Evolutionary conservation across 371 early-diverging fungal species (phyloP).

Genomic region (Choanephora cucurbitarum): DNA sequence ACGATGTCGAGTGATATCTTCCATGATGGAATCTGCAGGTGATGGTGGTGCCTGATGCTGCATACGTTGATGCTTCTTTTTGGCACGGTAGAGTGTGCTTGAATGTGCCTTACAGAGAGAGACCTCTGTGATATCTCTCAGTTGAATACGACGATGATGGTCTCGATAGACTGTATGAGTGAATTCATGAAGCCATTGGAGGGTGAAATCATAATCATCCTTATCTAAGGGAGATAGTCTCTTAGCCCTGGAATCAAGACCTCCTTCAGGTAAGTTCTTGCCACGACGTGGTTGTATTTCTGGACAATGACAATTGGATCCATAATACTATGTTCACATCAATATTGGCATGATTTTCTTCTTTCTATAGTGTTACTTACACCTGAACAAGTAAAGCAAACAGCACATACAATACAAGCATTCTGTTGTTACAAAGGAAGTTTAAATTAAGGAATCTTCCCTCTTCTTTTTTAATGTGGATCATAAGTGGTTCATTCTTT

Average conservation of each 20-base stretch:
- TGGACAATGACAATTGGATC: slow-evolving; percentile 27
- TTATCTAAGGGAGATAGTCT: slow-evolving; percentile 23
- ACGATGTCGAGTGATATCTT: neutral
- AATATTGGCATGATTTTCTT: neutral
- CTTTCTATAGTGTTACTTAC: slow-evolving; percentile 9
- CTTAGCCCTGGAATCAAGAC: slow-evolving; percentile 39
- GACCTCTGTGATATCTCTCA: slow-evolving; percentile 27
- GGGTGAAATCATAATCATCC: slow-evolving; percentile 37
- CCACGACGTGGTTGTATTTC: slow-evolving; percentile 39
- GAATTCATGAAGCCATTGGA: slow-evolving; percentile 33
- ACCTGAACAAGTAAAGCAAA: slow-evolving; percentile 32
- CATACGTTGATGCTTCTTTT: slow-evolving; percentile 30
- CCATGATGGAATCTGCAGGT: slow-evolving; percentile 19
- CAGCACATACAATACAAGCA: slow-evolving; percentile 28
- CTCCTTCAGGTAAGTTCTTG: slow-evolving; percentile 34
- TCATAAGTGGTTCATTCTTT: neutral
- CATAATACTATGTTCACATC: slow-evolving; percentile 27
- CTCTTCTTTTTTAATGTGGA: slow-evolving; percentile 1
- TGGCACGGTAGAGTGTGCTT: slow-evolving; percentile 40
- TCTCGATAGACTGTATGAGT: slow-evolving; percentile 29
- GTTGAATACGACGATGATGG: slow-evolving; percentile 17
- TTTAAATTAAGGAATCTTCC: too few relatives aligned
- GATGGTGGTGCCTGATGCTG: slow-evolving; percentile 20
- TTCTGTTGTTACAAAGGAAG: too few relatives aligned
- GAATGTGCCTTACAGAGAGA: slow-evolving; percentile 43